Percentiles rank a stretch among this genome's conserved stretches.
phyloP scores from a whole-genome alignment of 2,329 filamentous ascomycete species.

The Xylariales sp. region DNA sequence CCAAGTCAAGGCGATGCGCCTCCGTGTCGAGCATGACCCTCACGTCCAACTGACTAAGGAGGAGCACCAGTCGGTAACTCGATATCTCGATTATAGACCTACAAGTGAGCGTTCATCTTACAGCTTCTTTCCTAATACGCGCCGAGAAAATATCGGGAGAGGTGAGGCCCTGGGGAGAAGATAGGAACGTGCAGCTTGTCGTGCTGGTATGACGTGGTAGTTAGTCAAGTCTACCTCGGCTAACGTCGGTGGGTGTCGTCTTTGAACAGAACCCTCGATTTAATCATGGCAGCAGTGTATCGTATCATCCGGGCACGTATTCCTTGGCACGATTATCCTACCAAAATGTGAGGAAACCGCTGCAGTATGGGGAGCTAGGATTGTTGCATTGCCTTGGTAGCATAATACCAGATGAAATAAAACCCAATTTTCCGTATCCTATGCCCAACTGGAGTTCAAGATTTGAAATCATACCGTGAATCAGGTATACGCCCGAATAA shows the following conservation, averaged over 20 bases:
- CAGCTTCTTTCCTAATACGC: constrained; percentile 19
- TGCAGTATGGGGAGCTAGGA: background rate
- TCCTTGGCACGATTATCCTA: background rate
- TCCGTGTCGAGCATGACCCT: constrained; percentile 40
- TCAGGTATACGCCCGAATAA: too few species aligned
- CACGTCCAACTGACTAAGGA: constrained; percentile 29
- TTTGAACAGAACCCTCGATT: background rate
- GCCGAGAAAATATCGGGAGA: background rate
- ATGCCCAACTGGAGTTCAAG: background rate
- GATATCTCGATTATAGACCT: background rate
- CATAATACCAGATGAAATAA: background rate
- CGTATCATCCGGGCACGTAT: too few species aligned
- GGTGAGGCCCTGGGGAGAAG: background rate
- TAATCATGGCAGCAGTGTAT: too few species aligned
- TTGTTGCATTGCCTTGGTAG: background rate
- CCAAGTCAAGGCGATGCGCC: constrained; percentile 34
- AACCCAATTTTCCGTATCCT: background rate
- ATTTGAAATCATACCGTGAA: background rate
- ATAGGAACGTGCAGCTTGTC: background rate
- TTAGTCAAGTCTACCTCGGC: background rate
- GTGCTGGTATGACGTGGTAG: background rate
- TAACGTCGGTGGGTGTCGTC: background rate
- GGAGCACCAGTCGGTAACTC: background rate
- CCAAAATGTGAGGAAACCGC: background rate
- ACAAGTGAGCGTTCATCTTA: background rate